Percentiles rank a stretch among this genome's conserved stretches.
Evolutionary conservation across 192 early-diverging fungal species (phyloP).

Genomic region (Coemansia sp.): DNA sequence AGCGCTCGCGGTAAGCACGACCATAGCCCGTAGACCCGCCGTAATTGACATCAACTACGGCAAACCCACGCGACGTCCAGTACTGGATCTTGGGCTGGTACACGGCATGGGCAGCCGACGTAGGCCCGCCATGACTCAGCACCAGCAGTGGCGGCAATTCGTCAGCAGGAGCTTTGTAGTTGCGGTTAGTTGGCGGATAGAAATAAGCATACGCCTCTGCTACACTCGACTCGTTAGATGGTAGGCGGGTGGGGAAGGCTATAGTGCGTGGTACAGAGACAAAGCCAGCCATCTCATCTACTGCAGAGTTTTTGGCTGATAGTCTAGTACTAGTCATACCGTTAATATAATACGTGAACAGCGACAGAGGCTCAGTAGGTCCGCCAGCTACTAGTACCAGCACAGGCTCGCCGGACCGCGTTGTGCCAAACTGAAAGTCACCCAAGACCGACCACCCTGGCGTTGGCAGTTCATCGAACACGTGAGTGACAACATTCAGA

Average conservation of each 20-base stretch:
- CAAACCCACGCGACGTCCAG: slow-evolving; percentile 81
- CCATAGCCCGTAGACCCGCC: slow-evolving; percentile 80
- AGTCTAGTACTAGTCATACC: slow-evolving; percentile 3
- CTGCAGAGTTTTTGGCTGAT: neutral
- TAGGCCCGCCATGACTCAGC: slow-evolving; percentile 76
- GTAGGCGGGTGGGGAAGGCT: slow-evolving; percentile 61
- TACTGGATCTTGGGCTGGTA: slow-evolving; percentile 63
- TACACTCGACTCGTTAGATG: neutral
- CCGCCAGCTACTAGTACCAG: slow-evolving; percentile 44
- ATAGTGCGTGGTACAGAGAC: slow-evolving; percentile 69
- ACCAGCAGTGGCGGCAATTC: slow-evolving; percentile 72
- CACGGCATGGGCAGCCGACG: slow-evolving; percentile 36
- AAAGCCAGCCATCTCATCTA: slow-evolving; percentile 26
- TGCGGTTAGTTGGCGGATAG: slow-evolving; percentile 68
- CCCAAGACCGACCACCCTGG: slow-evolving; percentile 42
- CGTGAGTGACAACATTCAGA: slow-evolving; percentile 26
- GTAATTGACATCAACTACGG: slow-evolving; percentile 75
- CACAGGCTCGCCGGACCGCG: slow-evolving; percentile 35
- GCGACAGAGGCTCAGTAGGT: slow-evolving; percentile 22
- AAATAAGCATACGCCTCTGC: slow-evolving; percentile 58
- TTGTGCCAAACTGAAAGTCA: slow-evolving; percentile 29
- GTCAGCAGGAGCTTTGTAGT: slow-evolving; percentile 54
- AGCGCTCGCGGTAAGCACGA: slow-evolving; percentile 71
- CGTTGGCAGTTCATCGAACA: slow-evolving; percentile 36
- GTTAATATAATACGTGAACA: slow-evolving; percentile 47